Evolutionary conservation across 73 alveolate genomes (phyloP), one percentile per base, ranked within the genome.

Genomic region (Symbiodinium pilosum): DNA sequence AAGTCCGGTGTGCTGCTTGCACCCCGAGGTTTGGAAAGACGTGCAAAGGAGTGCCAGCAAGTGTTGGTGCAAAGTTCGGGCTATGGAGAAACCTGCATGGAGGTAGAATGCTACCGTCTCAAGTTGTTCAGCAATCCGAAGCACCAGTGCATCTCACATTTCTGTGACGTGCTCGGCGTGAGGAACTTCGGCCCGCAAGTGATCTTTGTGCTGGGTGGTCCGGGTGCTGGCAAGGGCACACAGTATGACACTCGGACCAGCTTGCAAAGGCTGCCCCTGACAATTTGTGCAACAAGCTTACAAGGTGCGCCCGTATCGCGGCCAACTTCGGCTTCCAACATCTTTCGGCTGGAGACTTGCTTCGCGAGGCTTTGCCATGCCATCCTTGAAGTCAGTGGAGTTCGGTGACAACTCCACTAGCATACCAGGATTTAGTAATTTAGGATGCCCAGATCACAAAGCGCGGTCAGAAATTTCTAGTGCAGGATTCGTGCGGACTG

Each of bases 171-270:
- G 28, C 8, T 7, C 40, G 77, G 40, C 77, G 32, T 64, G 77
- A 88, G 95, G 95, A 88, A 88, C 71, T 88, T 88, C 42, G 95
- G 95, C 40, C 99, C 99, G 28, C 98, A 99, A 83, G 99, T 99
- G 83, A 99, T 99, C 95, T 99, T 99, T 54, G 99, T 99, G 59
- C 97, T 99, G 43, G 99, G 99, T 42, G 99, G 99, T 12, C 99
- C 99, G 39, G 99, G 99, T 36, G 99, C 99, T 69, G 99, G 99
- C 26, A 99, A 99, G 96, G 99, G 99, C 20, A 99, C 99, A 21
- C 99, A 99, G 99, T 99, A 3, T 26, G 95, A 52, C 2, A 26
- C 85, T 43, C 69, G 8, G 73, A 21, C 1, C 36, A 40, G 21
- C 38, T 43, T n/a, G 87, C 41, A 4, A 20, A 36, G 3, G 41